phyloP scores from a whole-genome alignment of 148 eudicot species.

The Camellia lanceoleosa region DNA sequence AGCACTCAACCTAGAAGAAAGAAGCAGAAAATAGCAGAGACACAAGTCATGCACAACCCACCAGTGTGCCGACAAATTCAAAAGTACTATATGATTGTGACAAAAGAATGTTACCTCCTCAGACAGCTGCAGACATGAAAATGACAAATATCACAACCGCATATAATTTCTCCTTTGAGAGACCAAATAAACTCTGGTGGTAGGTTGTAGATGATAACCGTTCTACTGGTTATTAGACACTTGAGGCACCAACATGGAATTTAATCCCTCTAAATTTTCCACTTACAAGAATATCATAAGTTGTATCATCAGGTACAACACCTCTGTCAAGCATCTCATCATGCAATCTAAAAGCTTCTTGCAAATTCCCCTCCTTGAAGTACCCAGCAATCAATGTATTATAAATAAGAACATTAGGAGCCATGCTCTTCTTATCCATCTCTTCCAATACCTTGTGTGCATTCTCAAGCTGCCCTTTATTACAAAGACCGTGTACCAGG shows the following conservation, averaged over 20 bases:
- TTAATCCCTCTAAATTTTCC: constrained; percentile 37
- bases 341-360: constrained; percentile 72
- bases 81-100: not conserved
- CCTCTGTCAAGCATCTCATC: constrained; percentile 84
- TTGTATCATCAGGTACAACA: constrained; percentile 55
- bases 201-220: constrained; percentile 4
- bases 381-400: constrained; percentile 61
- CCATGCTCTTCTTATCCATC: constrained; percentile 43
- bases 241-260: constrained; percentile 17
- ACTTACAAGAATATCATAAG: constrained; percentile 63
- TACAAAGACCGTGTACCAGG: constrained; percentile 68
- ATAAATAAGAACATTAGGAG: constrained; percentile 58
- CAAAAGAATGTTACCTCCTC: constrained; percentile 5
- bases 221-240: constrained; percentile 8
- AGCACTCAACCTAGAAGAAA: not conserved
- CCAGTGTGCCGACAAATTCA: not conserved
- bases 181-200: not conserved
- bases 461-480: constrained; percentile 57
- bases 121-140: not conserved
- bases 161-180: too few species aligned
- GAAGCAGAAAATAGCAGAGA: not conserved
- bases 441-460: constrained; percentile 60
- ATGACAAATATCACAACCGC: too few species aligned
- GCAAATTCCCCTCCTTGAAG: constrained; percentile 69
- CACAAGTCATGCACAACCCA: not conserved